These are phyloP conservation scores for Quercus parvula DNA, from an alignment of 306 rosid genomes.

Conservation along the genomic window DNA sequence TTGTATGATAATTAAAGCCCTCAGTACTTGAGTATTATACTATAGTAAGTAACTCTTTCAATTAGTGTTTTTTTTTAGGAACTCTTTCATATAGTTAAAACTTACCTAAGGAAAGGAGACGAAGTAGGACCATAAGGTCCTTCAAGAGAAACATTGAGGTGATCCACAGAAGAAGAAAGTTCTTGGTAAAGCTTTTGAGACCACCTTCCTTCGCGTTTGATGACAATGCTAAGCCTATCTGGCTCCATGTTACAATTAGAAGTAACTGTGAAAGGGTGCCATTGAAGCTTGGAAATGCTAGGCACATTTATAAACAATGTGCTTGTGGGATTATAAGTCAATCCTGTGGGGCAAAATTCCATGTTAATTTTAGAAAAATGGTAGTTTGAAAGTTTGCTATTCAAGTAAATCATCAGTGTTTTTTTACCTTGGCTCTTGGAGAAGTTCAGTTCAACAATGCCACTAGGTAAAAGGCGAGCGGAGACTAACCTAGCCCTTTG, in stretches of 20 bases:
- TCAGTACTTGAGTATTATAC: too few relatives aligned
- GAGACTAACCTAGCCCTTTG: conserved; percentile 35
- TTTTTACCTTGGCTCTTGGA: conserved; percentile 50
- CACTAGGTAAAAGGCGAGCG: conserved; percentile 55
- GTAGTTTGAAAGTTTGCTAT: not conserved
- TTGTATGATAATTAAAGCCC: too few relatives aligned
- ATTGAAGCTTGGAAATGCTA: conserved; percentile 62
- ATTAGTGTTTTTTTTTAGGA: too few relatives aligned
- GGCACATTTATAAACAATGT: conserved; percentile 65
- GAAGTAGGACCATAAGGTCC: conserved; percentile 78
- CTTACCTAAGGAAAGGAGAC: conserved; percentile 47
- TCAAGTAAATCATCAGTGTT: not conserved
- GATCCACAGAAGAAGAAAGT: conserved; percentile 48
- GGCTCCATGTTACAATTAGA: conserved; percentile 55
- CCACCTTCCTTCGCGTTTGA: conserved; percentile 62
- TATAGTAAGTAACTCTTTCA: too few relatives aligned
- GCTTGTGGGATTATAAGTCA: conserved; percentile 58
- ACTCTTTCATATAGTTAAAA: not conserved
- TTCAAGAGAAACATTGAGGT: conserved; percentile 63
- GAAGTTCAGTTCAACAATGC: conserved; percentile 54
- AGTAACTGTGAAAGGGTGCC: conserved; percentile 82
- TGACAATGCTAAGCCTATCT: conserved; percentile 41
- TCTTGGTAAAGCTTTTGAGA: conserved; percentile 41
- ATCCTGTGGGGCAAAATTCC: conserved; percentile 33
- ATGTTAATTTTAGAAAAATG: not conserved